Evolutionary conservation across 768 basidiomycete species (phyloP).

Genomic region (Stropharia rugosoannulata): DNA sequence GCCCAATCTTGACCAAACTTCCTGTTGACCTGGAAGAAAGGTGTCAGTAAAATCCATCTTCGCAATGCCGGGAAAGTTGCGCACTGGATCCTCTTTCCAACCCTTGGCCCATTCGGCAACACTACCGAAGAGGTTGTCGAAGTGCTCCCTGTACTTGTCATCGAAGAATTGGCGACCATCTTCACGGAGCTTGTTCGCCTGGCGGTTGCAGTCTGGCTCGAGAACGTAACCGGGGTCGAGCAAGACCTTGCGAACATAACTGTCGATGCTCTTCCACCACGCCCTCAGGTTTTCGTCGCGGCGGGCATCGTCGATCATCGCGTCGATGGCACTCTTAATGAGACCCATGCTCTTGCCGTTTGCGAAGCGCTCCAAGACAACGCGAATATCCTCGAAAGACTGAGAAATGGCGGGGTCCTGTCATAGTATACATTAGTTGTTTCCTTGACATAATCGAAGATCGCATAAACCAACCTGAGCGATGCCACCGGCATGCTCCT

Average conservation of each 20-base stretch:
- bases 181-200: constrained; percentile 41
- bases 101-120: constrained; percentile 77
- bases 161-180: constrained; percentile 79
- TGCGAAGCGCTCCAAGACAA: constrained; percentile 90
- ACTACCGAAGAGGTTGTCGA: constrained; percentile 75
- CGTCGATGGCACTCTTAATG: constrained; percentile 68
- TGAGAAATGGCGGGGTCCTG: constrained; percentile 56
- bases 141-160: constrained; percentile 61
- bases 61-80: constrained; percentile 6
- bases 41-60: not conserved
- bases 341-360: constrained; percentile 64
- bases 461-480: constrained; percentile 23
- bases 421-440: not conserved
- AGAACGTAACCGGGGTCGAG: constrained; percentile 85
- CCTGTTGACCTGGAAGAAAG: constrained; percentile 47
- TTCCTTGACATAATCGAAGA: not conserved
- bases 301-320: constrained; percentile 70
- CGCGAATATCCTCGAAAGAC: constrained; percentile 65
- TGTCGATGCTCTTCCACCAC: constrained; percentile 69
- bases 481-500: constrained; percentile 18
- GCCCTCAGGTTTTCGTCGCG: constrained; percentile 70
- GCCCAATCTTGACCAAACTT: constrained; percentile 84
- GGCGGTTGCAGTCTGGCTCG: constrained; percentile 66
- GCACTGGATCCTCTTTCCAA: constrained; percentile 77
- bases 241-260: constrained; percentile 69